Percentiles rank a stretch among this genome's conserved stretches.
These are phyloP conservation scores for Martensiomyces pterosporus DNA, from an alignment of 192 early-diverging fungal species.

Conservation along the genomic window DNA sequence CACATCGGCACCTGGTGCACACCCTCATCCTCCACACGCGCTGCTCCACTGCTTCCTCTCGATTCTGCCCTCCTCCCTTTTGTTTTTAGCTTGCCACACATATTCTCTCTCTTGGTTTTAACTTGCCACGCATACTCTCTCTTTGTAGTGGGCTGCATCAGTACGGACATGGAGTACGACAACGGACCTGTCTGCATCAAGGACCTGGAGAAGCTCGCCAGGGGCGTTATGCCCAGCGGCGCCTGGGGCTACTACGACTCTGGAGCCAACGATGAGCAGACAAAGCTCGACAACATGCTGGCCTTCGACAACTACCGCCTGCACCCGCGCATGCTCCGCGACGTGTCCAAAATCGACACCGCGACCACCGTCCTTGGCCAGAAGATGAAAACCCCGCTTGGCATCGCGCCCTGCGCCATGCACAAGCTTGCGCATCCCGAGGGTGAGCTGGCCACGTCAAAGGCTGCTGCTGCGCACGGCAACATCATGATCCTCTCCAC, in stretches of 20 bases:
- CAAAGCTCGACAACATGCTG: slow-evolving; percentile 40
- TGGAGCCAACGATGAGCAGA: slow-evolving; percentile 55
- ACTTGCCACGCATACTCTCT: too few relatives aligned
- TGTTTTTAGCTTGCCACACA: too few relatives aligned
- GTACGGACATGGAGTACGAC: slow-evolving; percentile 18
- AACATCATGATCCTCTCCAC: slow-evolving; percentile 59
- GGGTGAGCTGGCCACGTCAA: slow-evolving; percentile 65
- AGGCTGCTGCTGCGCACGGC: slow-evolving; percentile 44
- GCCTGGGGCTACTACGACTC: slow-evolving; percentile 56
- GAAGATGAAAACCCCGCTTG: slow-evolving; percentile 58
- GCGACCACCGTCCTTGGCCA: slow-evolving; percentile 62
- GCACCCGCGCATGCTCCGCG: slow-evolving; percentile 66
- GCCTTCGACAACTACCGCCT: slow-evolving; percentile 50
- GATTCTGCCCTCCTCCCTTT: too few relatives aligned
- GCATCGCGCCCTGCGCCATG: slow-evolving; percentile 76
- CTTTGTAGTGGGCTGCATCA: too few relatives aligned
- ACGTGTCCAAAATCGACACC: slow-evolving; percentile 63
- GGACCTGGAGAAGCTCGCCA: slow-evolving; percentile 45
- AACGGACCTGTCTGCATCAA: slow-evolving; percentile 45
- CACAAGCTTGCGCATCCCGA: slow-evolving; percentile 65
- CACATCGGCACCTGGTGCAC: too few relatives aligned
- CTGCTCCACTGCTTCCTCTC: too few relatives aligned
- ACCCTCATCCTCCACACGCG: too few relatives aligned
- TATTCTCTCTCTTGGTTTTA: too few relatives aligned
- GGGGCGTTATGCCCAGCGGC: slow-evolving; percentile 23